A percentile compares a stretch with the other conserved stretches of the same genome.
phyloP scores from a whole-genome alignment of 306 rosid species.

The Prosopis cineraria region DNA sequence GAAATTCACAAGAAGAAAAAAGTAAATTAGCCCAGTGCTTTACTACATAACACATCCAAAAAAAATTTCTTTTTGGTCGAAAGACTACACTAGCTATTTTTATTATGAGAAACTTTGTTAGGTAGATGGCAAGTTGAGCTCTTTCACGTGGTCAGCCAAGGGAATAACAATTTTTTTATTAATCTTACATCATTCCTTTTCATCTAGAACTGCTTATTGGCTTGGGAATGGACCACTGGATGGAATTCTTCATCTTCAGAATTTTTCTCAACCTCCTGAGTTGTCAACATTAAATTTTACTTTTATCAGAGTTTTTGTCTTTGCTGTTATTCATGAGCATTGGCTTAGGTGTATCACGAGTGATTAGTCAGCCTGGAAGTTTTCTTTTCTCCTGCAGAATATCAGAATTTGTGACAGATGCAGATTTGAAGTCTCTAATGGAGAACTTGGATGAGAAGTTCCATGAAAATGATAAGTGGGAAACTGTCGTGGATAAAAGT shows the following conservation, averaged over 20 bases:
- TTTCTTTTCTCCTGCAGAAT: conserved; percentile 57
- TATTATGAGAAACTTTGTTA: not conserved
- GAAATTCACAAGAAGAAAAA: not conserved
- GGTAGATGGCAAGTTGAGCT: not conserved
- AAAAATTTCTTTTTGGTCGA: not conserved
- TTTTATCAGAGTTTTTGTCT: not conserved
- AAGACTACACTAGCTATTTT: not conserved
- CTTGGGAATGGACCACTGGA: not conserved
- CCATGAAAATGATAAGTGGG: conserved; percentile 65
- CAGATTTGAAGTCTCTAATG: conserved; percentile 71
- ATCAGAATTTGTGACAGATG: conserved; percentile 56
- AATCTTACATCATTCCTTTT: not conserved
- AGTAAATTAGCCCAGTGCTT: not conserved
- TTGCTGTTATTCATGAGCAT: not conserved
- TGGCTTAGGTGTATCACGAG: not conserved
- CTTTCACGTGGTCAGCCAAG: not conserved
- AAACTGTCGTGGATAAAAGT: conserved; percentile 70
- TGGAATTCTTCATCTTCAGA: not conserved
- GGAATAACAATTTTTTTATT: not conserved
- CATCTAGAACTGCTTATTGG: not conserved
- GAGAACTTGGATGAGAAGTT: conserved; percentile 63
- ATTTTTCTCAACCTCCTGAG: not conserved
- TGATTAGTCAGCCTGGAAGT: conserved; percentile 32
- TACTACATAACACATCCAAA: conserved; percentile 4
- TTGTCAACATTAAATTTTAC: not conserved